Conservation (phyloP, 2,329 filamentous ascomycete genomes). For the Cladosporium sp. region DNA sequence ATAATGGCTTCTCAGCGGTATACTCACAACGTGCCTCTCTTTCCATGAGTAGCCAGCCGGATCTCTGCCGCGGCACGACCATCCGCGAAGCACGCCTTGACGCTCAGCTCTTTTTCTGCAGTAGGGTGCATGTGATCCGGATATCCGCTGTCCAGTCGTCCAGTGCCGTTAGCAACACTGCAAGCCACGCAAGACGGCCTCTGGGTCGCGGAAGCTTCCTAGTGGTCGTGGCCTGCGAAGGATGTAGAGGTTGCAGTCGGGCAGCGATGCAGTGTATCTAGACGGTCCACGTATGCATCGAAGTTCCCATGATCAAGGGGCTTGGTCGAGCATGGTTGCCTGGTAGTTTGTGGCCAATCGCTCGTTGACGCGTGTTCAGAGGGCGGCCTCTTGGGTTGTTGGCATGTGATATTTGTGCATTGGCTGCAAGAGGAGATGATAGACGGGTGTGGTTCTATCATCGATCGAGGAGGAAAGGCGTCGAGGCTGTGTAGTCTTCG, state of each 20-base stretch:
- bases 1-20: neutral
- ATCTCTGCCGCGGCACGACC: neutral
- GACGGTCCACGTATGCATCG: neutral
- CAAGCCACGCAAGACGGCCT: neutral
- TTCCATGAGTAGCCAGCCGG: neutral
- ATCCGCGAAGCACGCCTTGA: neutral
- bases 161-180: neutral
- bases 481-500: neutral
- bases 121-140: neutral
- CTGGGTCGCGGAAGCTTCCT: neutral
- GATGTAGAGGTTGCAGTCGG: neutral
- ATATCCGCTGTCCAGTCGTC: neutral
- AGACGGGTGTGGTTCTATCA: neutral
- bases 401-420: neutral
- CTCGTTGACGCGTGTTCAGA: neutral
- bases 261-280: neutral
- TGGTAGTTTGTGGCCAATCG: neutral
- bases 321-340: neutral
- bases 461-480: neutral
- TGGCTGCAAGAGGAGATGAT: neutral
- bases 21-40: neutral
- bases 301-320: neutral
- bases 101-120: neutral
- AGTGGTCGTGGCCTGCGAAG: neutral
- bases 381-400: neutral